Base-by-base conservation (phyloP, 331 rosid species). In the Quercus tomentella region DNA sequence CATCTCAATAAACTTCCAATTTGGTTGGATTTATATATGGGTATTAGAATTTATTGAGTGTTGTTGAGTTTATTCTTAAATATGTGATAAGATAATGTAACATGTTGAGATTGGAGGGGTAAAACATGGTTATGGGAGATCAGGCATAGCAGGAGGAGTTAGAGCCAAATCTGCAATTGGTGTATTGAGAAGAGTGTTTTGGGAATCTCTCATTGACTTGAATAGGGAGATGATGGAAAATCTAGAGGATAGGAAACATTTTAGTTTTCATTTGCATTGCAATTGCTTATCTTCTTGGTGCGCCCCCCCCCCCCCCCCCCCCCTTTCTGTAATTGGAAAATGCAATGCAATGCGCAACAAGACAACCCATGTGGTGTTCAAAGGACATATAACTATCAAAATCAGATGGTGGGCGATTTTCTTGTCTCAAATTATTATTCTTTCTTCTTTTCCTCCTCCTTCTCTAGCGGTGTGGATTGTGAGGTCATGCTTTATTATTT, bases 121-220 rank as follows among this genome's bases (percentile, higher is more conserved):
- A 41, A 41, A 41, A 41, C 45, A 41, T 41, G 3, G 12, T 41
- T 9, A 41, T 41, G 76, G 58, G 75, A 43, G 35, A 9, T 20
- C 26, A 72, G 45, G 78, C 56, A 82, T 82, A 67, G 73, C 55
- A 20, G 51, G 66, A 60, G 83, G 49, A 71, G 28, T 75, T 52
- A 57, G 76, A 65, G 67, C 61, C 74, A 26, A 26, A 26, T 62
- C 66, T 76, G 85, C 82, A 26, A 63, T 11, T 73, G 81, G 76
- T 85, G 83, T 80, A 35, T 77, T 79, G 77, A 80, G 65, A 85
- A 77, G 76, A 85, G 87, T 82, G 89, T 83, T 85, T 51, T 82
- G 83, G 85, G 91, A 85, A 83, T 89, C 86, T 88, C 86, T 85
- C 80, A 72, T 82, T 80, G 88, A 78, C 83, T 79, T 82, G 43